These are phyloP conservation scores for Botrytis paeoniae DNA, from an alignment of 2,329 filamentous ascomycete species.

Conservation along the genomic window DNA sequence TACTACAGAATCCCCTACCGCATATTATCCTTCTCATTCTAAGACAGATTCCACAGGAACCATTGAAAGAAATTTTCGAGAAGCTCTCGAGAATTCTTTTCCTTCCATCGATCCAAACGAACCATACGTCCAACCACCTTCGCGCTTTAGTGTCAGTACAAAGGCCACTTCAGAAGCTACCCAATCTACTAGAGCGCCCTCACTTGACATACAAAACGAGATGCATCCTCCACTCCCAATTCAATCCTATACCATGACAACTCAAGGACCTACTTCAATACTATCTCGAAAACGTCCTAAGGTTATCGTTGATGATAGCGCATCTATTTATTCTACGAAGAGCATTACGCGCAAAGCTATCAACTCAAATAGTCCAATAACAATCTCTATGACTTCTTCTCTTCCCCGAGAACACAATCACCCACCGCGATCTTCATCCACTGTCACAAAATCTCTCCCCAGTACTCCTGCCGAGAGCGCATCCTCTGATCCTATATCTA, in stretches of 20 bases:
- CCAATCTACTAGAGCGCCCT: slow-evolving; percentile 32
- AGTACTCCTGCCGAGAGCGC: slow-evolving; percentile 58
- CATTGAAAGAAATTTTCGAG: slow-evolving; percentile 34
- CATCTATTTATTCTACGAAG: slow-evolving; percentile 19
- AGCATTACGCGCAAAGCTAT: slow-evolving; percentile 33
- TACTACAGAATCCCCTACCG: neutral
- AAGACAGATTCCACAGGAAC: slow-evolving; percentile 25
- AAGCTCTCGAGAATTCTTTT: slow-evolving; percentile 29
- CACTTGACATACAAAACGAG: slow-evolving; percentile 17
- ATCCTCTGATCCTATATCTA: slow-evolving; percentile 61
- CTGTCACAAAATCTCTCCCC: slow-evolving; percentile 54
- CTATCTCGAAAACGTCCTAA: slow-evolving; percentile 35
- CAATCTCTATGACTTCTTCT: slow-evolving; percentile 33
- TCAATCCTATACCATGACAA: slow-evolving; percentile 7
- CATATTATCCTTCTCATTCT: slow-evolving; percentile 14
- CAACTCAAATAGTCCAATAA: slow-evolving; percentile 29
- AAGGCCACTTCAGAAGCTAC: slow-evolving; percentile 34
- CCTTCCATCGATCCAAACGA: slow-evolving; percentile 22
- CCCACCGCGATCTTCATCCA: neutral
- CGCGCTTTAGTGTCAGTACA: slow-evolving; percentile 38
- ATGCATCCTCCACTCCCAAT: slow-evolving; percentile 20
- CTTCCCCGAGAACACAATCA: slow-evolving; percentile 2
- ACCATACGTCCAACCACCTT: slow-evolving; percentile 35
- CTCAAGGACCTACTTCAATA: slow-evolving; percentile 27
- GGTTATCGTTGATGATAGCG: slow-evolving; percentile 18